Conservation (phyloP, 345 rosid species). For the Camelina hispida region DNA sequence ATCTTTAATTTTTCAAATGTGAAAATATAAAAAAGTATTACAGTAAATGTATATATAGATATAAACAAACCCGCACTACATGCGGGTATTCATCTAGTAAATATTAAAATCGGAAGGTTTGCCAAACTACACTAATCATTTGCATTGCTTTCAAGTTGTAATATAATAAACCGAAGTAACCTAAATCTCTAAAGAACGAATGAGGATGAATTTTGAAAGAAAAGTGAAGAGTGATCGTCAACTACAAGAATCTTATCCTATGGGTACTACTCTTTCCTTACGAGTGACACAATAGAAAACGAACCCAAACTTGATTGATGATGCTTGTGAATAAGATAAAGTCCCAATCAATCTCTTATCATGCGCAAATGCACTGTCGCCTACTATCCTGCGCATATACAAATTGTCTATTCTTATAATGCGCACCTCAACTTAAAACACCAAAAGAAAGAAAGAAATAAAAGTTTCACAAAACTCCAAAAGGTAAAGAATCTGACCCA, state of each 20-base stretch:
- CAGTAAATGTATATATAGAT: too few relatives aligned
- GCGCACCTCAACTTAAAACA: constrained; percentile 22
- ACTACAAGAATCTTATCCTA: constrained; percentile 46
- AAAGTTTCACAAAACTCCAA: constrained; percentile 38
- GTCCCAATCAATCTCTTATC: constrained; percentile 14
- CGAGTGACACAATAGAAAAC: constrained; percentile 32
- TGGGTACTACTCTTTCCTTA: constrained; percentile 11
- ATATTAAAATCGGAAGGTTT: background rate
- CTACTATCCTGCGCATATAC: constrained; percentile 21
- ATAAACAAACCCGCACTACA: too few relatives aligned
- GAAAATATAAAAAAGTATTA: too few relatives aligned
- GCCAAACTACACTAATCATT: background rate
- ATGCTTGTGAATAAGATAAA: constrained; percentile 37
- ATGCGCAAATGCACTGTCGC: constrained; percentile 8
- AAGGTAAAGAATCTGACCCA: constrained; percentile 44
- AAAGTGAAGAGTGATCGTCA: constrained; percentile 34
- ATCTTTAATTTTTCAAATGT: too few relatives aligned
- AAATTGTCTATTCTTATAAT: constrained; percentile 12
- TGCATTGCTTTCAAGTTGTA: background rate
- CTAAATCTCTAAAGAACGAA: background rate
- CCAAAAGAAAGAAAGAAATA: background rate
- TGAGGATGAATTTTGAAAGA: background rate
- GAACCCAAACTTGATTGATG: constrained; percentile 39
- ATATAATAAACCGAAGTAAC: background rate
- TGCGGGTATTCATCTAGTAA: too few relatives aligned